A percentile compares a stretch with the other conserved stretches of the same genome.
phyloP scores from a whole-genome alignment of 371 early-diverging fungal genomes.

The Apophysomyces ossiformis region DNA sequence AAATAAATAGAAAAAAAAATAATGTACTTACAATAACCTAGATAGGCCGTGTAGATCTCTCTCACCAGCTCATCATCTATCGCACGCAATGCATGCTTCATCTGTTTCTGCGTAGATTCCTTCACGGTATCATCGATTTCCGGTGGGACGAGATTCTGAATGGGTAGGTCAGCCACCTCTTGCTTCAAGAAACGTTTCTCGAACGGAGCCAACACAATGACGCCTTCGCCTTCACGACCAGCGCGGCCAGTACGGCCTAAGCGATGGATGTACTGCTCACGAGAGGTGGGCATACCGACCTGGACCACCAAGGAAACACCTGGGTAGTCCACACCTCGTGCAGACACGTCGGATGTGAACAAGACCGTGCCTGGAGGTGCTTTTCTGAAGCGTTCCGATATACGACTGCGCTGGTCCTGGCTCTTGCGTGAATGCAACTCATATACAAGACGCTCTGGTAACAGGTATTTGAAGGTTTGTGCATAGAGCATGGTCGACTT shows the following conservation, averaged over 20 bases:
- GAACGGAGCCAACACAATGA: slow-evolving; percentile 83
- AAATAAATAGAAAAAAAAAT: slow-evolving; percentile 26
- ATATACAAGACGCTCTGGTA: slow-evolving; percentile 46
- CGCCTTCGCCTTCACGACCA: slow-evolving; percentile 89
- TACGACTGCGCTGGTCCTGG: slow-evolving; percentile 75
- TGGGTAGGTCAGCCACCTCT: slow-evolving; percentile 54
- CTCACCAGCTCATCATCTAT: slow-evolving; percentile 52
- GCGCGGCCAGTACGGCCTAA: slow-evolving; percentile 99
- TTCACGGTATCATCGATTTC: slow-evolving; percentile 40
- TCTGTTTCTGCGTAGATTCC: slow-evolving; percentile 24
- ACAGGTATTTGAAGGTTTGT: slow-evolving; percentile 58
- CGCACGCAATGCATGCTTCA: slow-evolving; percentile 18
- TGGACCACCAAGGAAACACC: slow-evolving; percentile 95
- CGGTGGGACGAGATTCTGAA: slow-evolving; percentile 50
- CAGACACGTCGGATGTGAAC: slow-evolving; percentile 99
- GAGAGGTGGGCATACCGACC: slow-evolving; percentile 88
- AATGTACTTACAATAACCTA: slow-evolving; percentile 67
- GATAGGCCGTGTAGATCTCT: slow-evolving; percentile 66
- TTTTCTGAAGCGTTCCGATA: slow-evolving; percentile 79
- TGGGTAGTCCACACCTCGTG: slow-evolving; percentile 99
- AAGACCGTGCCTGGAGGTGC: slow-evolving; percentile 67
- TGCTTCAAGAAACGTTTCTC: slow-evolving; percentile 75
- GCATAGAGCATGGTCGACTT: slow-evolving; percentile 78
- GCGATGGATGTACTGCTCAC: slow-evolving; percentile 98
- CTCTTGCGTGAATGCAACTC: slow-evolving; percentile 85